These are phyloP conservation scores for Claviceps pazoutovae DNA, from an alignment of 2,329 filamentous ascomycete genomes.

Conservation along the genomic window DNA sequence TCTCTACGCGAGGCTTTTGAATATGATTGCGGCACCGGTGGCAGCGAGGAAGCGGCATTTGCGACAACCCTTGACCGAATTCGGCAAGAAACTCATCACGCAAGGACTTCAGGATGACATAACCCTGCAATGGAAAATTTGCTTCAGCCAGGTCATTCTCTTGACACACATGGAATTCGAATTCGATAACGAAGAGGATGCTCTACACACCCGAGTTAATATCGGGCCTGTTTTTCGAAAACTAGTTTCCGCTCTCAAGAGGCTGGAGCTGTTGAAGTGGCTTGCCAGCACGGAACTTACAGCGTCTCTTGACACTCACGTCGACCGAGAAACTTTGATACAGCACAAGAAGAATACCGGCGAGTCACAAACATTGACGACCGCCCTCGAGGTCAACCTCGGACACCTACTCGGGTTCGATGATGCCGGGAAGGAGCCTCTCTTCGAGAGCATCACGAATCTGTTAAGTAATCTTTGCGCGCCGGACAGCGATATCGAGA, in stretches of 20 bases:
- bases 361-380: slow-evolving; percentile 39
- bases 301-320: slow-evolving; percentile 28
- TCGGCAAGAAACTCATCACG: slow-evolving; percentile 62
- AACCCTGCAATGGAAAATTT: slow-evolving; percentile 55
- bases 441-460: slow-evolving; percentile 49
- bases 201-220: slow-evolving; percentile 43
- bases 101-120: slow-evolving; percentile 69
- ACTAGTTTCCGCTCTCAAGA: slow-evolving; percentile 55
- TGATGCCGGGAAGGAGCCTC: slow-evolving; percentile 33
- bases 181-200: slow-evolving; percentile 58
- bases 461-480: slow-evolving; percentile 53
- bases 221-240: slow-evolving; percentile 57
- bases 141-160: slow-evolving; percentile 71
- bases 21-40: slow-evolving; percentile 30
- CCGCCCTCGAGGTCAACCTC: slow-evolving; percentile 44
- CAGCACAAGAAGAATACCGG: slow-evolving; percentile 28
- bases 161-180: slow-evolving; percentile 79
- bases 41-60: slow-evolving; percentile 32
- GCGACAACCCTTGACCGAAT: slow-evolving; percentile 49
- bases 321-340: slow-evolving; percentile 18
- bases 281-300: slow-evolving; percentile 45
- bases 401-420: slow-evolving; percentile 50
- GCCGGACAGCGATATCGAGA: slow-evolving; percentile 50
- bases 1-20: slow-evolving; percentile 38
- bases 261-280: slow-evolving; percentile 62